Evolutionary conservation across 73 alveolate species (phyloP).

Genomic region (Uronychia setigera): DNA sequence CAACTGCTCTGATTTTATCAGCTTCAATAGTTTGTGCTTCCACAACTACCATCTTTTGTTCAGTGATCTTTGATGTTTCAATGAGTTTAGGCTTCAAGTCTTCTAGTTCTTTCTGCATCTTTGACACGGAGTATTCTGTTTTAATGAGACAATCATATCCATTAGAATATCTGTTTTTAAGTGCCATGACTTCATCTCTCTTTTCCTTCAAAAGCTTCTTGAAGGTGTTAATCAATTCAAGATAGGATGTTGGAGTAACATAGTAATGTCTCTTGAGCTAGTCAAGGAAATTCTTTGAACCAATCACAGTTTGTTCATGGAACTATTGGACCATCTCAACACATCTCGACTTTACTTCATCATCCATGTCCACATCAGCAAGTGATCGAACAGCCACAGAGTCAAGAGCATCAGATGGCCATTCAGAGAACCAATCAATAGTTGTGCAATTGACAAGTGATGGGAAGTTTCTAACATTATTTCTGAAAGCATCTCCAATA

Average conservation of each 20-base stretch:
- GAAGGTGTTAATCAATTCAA: slow-evolving; percentile 98
- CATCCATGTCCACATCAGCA: slow-evolving; percentile 85
- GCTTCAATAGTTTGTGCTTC: slow-evolving; percentile 97
- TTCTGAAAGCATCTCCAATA: slow-evolving; percentile 98
- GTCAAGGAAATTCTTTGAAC: slow-evolving; percentile 90
- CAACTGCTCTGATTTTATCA: slow-evolving; percentile 87
- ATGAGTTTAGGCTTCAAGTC: slow-evolving; percentile 96
- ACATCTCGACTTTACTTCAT: slow-evolving; percentile 69
- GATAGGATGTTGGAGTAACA: slow-evolving; percentile 99
- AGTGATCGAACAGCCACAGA: slow-evolving; percentile 97
- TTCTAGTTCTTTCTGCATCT: slow-evolving; percentile 96
- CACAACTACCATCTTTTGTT: slow-evolving; percentile 93
- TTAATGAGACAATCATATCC: slow-evolving; percentile 91
- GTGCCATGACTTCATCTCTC: slow-evolving; percentile 88
- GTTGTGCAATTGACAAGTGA: slow-evolving; percentile 99
- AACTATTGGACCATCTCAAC: slow-evolving; percentile 87
- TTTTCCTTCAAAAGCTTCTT: slow-evolving; percentile 89
- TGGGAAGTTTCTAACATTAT: slow-evolving; percentile 98
- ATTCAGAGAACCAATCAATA: slow-evolving; percentile 99
- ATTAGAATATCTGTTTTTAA: slow-evolving; percentile 92
- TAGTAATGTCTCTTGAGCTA: slow-evolving; percentile 96
- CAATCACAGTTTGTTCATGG: slow-evolving; percentile 92
- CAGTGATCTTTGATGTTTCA: slow-evolving; percentile 96
- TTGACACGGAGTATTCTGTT: slow-evolving; percentile 97
- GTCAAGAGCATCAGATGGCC: slow-evolving; percentile 99